A percentile compares a stretch with the other conserved stretches of the same genome.
These are phyloP conservation scores for Ophiostoma novo-ulmi DNA, from an alignment of 2,329 filamentous ascomycete genomes.

Conservation along the genomic window DNA sequence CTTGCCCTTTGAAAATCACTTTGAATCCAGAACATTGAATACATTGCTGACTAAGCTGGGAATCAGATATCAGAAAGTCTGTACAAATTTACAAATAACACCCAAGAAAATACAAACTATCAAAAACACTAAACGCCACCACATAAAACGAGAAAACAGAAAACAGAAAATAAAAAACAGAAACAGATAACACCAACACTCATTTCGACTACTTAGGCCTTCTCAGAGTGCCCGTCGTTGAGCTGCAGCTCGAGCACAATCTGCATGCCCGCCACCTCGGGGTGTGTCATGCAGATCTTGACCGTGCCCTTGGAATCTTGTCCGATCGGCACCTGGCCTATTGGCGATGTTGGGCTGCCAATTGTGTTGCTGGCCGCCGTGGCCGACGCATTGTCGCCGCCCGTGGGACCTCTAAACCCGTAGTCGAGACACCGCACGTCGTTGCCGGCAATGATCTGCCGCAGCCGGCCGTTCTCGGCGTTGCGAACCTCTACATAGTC, in stretches of 20 bases:
- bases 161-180: background rate
- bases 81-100: background rate
- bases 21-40: background rate
- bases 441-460: constrained; percentile 88
- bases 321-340: constrained; percentile 25
- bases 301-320: constrained; percentile 65
- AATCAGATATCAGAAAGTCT: background rate
- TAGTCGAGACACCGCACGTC: constrained; percentile 90
- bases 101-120: too few relatives aligned
- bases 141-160: background rate
- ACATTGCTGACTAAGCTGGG: background rate
- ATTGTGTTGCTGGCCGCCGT: constrained; percentile 25
- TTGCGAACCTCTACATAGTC: constrained; percentile 98
- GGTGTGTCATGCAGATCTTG: constrained; percentile 94
- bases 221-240: constrained; percentile 66
- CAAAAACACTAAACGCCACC: background rate
- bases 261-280: constrained; percentile 75
- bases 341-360: constrained; percentile 33
- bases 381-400: constrained; percentile 35
- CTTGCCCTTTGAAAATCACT: too few relatives aligned
- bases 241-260: constrained; percentile 88
- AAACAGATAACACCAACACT: background rate
- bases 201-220: background rate
- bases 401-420: constrained; percentile 60
- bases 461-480: constrained; percentile 85